Evolutionary conservation across 768 basidiomycete species (phyloP).

Genomic region (Suillus spraguei): DNA sequence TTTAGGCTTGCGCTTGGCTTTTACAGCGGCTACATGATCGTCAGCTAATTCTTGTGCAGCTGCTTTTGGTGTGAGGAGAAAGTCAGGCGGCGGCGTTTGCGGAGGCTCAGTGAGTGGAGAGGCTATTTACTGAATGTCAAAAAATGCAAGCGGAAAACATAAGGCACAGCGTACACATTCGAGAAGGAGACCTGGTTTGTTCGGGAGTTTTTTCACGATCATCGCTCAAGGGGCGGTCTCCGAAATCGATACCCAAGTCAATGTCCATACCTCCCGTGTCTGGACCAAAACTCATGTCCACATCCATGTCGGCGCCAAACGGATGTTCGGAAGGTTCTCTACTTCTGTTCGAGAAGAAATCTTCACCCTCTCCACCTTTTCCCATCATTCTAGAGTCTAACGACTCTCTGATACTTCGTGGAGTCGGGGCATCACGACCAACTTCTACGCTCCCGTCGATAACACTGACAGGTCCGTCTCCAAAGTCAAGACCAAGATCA

Average conservation of each 20-base stretch:
- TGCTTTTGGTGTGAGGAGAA: constrained; percentile 50
- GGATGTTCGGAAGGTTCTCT: constrained; percentile 68
- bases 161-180: constrained; percentile 58
- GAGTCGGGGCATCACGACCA: constrained; percentile 68
- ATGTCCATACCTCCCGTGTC: constrained; percentile 58
- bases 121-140: constrained; percentile 43
- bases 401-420: constrained; percentile 51
- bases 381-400: constrained; percentile 65
- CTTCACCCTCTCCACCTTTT: constrained; percentile 53
- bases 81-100: constrained; percentile 72
- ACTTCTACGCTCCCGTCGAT: constrained; percentile 63
- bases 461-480: constrained; percentile 50
- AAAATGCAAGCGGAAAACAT: constrained; percentile 5
- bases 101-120: constrained; percentile 79
- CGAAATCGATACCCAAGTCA: constrained; percentile 74
- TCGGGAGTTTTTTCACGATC: constrained; percentile 57
- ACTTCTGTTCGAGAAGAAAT: constrained; percentile 64
- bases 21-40: constrained; percentile 39
- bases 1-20: constrained; percentile 54
- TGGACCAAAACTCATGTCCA: constrained; percentile 52
- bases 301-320: constrained; percentile 55
- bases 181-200: constrained; percentile 60
- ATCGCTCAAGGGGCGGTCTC: constrained; percentile 50
- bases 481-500: constrained; percentile 80
- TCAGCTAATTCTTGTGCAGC: constrained; percentile 43